Base-by-base conservation (phyloP, 2,329 filamentous ascomycete genomes). In the Graphiopsis chlorocephala region DNA sequence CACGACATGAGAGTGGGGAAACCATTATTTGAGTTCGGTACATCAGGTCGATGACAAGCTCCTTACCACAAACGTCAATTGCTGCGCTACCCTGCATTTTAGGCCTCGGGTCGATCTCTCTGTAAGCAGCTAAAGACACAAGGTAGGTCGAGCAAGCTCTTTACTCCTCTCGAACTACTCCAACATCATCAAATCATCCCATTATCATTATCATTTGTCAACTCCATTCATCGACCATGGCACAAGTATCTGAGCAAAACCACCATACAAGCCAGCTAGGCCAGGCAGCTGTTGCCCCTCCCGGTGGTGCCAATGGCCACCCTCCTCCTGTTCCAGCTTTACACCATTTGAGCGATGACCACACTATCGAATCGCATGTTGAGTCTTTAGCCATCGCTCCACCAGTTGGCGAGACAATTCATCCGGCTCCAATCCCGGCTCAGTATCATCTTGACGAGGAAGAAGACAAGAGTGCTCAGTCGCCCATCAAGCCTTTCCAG, bases 211-310 rank as follows among this genome's bases (percentile, higher is more conserved):
- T 15, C 12, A 14, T 14, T 50, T 15, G 7, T 14, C 47, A 28
- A 14, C 26, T 53, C 17, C 31, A 11, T 52, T 2, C 1, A 55
- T 29, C 15, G n/a, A 55, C 23, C 20, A 62, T 62, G 60, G 60
- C 60, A 14, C 48, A 62, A 45, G 48, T 52, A 62, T 62, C 45
- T 20, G 31, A n/a, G 23, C 42, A 26, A 20, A 33, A 62, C 17
- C 60, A 62, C 20, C 48, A 62, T 10, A 25, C 31, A 62, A 62
- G 60, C 48, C 60, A 62, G 35, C 33, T 62, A 10, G 60, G 60
- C 48, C 14, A 23, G n/a, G 10, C 48, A 45, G 60, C 60, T 42
- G 26, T 62, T 29, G 60, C 60, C 11, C 47, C 47, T 25, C 60
- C 60, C 4, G 33, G 33, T 38, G 48, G 17, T 7, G 17, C 10